A percentile compares a stretch with the other conserved stretches of the same genome.
Conservation (phyloP, 192 early-diverging fungal genomes). For the Coemansia sp. region DNA sequence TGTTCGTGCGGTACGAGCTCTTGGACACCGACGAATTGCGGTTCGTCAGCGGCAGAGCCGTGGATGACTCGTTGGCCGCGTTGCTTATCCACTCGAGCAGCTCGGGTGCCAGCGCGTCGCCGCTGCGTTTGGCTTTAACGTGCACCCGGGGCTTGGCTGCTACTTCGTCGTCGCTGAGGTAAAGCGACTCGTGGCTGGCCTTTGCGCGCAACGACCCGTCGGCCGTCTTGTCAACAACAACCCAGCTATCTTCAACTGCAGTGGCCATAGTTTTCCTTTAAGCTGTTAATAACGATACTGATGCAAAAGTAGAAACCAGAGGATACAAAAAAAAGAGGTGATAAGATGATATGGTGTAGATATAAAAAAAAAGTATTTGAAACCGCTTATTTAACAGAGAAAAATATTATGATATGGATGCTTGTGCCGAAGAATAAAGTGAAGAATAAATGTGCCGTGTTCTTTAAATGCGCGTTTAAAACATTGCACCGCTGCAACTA, state of each 20-base stretch:
- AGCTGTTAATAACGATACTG: neutral
- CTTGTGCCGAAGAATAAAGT: neutral
- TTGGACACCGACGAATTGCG: conserved; percentile 38
- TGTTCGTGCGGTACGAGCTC: conserved; percentile 46
- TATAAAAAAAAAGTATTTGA: neutral
- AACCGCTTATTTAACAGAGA: neutral
- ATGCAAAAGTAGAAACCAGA: neutral
- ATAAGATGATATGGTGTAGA: neutral
- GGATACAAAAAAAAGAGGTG: neutral
- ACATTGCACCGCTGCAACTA: too few species aligned
- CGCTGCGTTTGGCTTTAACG: conserved; percentile 14
- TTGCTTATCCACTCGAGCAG: conserved; percentile 49
- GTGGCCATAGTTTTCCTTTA: conserved; percentile 7
- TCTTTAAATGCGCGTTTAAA: too few species aligned
- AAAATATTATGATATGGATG: neutral
- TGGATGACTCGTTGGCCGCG: conserved; percentile 32
- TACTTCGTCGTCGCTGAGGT: conserved; percentile 23
- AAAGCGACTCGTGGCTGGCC: conserved; percentile 50
- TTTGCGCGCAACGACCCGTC: conserved; percentile 39
- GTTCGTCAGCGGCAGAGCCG: conserved; percentile 26
- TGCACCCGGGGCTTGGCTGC: conserved; percentile 34
- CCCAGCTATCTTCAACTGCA: conserved; percentile 49
- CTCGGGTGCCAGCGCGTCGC: conserved; percentile 30
- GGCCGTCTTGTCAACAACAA: conserved; percentile 52
- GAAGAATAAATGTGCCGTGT: too few species aligned